Conservation (phyloP, 2,329 filamentous ascomycete genomes). For the Penicillium sp. region DNA sequence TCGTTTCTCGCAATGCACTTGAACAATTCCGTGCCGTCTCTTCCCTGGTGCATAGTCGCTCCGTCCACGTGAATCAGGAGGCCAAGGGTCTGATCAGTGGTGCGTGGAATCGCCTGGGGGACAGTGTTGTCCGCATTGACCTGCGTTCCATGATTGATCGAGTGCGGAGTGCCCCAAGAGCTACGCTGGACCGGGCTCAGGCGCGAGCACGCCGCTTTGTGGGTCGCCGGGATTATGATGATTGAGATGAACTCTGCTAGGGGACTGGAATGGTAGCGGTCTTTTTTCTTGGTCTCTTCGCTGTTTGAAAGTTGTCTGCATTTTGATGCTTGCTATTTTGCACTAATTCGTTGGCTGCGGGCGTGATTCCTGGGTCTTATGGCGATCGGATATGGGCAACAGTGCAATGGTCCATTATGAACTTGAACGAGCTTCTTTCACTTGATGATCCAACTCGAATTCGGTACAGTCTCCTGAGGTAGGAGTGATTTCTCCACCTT, state of each 20-base stretch:
- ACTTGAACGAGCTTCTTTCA: no score
- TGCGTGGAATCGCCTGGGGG: conserved; percentile 25
- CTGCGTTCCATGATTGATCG: conserved; percentile 22
- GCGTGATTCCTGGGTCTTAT: no score
- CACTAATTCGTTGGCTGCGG: no score
- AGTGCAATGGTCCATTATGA: no score
- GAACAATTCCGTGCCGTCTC: conserved; percentile 29
- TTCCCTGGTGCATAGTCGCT: conserved; percentile 27
- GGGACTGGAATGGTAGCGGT: background rate
- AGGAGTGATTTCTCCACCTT: no score
- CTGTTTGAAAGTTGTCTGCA: no score
- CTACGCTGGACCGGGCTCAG: conserved; percentile 31
- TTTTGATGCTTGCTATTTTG: conserved; percentile 12
- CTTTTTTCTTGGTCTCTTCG: conserved; percentile 1
- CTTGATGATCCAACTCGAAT: no score
- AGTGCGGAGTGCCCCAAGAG: conserved; percentile 25
- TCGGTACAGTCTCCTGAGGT: no score
- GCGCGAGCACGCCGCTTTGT: conserved; percentile 28
- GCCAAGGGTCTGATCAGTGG: conserved; percentile 23
- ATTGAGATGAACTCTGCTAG: conserved; percentile 1
- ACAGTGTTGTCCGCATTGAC: conserved; percentile 20
- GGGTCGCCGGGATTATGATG: conserved; percentile 15
- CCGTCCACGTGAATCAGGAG: conserved; percentile 24
- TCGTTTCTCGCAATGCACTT: conserved; percentile 26
- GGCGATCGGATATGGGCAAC: no score